A percentile compares a stretch with the other conserved stretches of the same genome.
Evolutionary conservation across 768 basidiomycete genomes (phyloP).

Genomic region (Auricularia cornea): DNA sequence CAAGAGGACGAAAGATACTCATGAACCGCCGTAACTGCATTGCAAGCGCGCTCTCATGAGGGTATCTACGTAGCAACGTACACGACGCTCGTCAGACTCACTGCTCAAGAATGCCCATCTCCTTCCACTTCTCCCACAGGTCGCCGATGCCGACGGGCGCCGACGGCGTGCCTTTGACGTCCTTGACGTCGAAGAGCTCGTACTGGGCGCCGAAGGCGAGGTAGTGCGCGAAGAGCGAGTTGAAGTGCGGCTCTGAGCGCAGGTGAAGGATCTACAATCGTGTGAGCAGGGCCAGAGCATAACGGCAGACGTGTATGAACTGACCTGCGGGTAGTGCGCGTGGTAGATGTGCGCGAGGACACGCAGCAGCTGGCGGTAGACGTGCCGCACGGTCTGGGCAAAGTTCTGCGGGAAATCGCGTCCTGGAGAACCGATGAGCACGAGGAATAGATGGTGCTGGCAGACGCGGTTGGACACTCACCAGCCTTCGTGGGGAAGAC

Average conservation of each 20-base stretch:
- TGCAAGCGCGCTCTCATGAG: too few relatives aligned
- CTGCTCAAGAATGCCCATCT: constrained; percentile 62
- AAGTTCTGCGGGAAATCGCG: constrained; percentile 83
- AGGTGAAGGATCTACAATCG: constrained; percentile 64
- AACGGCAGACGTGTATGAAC: too few relatives aligned
- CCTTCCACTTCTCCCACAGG: constrained; percentile 85
- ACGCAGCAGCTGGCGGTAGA: constrained; percentile 93
- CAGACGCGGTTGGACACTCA: constrained; percentile 25
- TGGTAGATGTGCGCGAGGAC: constrained; percentile 98
- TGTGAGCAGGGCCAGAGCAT: too few relatives aligned
- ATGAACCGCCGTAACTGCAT: too few relatives aligned
- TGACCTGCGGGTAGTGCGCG: constrained; percentile 69
- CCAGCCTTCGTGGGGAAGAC: constrained; percentile 95
- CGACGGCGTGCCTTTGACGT: constrained; percentile 64
- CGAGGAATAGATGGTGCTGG: not conserved
- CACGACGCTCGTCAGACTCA: too few relatives aligned
- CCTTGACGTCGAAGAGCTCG: constrained; percentile 81
- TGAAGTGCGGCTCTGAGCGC: constrained; percentile 90
- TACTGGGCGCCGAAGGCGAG: constrained; percentile 93
- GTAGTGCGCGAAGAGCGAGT: constrained; percentile 96
- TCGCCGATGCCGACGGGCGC: constrained; percentile 60
- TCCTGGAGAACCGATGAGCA: constrained; percentile 40
- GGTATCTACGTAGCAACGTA: too few relatives aligned
- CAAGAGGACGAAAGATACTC: too few relatives aligned
- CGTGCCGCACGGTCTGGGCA: constrained; percentile 83